Evolutionary conservation across 805 yeast genomes (phyloP).

Genomic region (Tetrapisispora nanseiensis): DNA sequence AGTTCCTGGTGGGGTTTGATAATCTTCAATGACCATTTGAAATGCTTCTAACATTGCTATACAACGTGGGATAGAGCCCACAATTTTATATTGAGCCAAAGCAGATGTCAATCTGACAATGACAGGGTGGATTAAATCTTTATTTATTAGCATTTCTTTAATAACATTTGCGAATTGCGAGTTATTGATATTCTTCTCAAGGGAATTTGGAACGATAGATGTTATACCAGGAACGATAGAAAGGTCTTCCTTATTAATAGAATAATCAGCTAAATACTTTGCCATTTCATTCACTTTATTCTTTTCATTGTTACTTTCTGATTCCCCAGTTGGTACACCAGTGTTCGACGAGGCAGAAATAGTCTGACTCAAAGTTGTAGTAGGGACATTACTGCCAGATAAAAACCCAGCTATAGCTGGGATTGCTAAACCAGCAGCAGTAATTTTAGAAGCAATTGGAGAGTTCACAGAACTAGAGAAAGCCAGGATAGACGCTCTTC

Average conservation of each 20-base stretch:
- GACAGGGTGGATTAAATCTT: constrained; percentile 72
- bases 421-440: constrained; percentile 29
- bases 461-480: constrained; percentile 27
- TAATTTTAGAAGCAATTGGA: constrained; percentile 26
- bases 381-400: constrained; percentile 17
- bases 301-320: not conserved
- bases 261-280: constrained; percentile 19
- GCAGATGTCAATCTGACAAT: constrained; percentile 70
- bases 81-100: constrained; percentile 72
- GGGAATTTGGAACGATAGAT: constrained; percentile 37
- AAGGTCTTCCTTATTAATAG: constrained; percentile 21
- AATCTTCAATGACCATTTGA: constrained; percentile 67
- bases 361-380: constrained; percentile 9
- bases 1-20: constrained; percentile 75
- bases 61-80: constrained; percentile 85
- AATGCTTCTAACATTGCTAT: constrained; percentile 77
- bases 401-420: constrained; percentile 25
- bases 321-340: constrained; percentile 1
- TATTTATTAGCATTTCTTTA: constrained; percentile 26
- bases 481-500: constrained; percentile 37
- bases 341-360: constrained; percentile 1
- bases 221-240: constrained; percentile 32
- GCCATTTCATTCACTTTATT: constrained; percentile 11
- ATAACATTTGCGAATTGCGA: constrained; percentile 23
- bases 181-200: constrained; percentile 19